phyloP scores from a whole-genome alignment of 2,329 filamentous ascomycete species.

The Cladophialophora yegresii region DNA sequence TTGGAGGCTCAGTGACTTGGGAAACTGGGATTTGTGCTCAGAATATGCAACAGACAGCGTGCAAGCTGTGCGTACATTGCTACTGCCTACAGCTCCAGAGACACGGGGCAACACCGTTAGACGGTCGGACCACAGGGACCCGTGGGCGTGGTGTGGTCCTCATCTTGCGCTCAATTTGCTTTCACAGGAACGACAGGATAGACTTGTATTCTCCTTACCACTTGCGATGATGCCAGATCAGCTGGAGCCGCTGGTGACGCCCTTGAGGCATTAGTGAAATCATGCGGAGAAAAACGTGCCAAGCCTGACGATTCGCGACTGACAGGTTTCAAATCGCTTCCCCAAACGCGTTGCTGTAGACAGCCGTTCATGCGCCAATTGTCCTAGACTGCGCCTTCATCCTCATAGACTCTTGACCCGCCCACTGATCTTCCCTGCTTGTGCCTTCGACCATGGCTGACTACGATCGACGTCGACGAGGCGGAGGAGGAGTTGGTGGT shows the following conservation, averaged over 20 bases:
- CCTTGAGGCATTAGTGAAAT: neutral
- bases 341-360: conserved; percentile 13
- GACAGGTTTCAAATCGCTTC: conserved; percentile 15
- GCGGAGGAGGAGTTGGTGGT: conserved; percentile 30
- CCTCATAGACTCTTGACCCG: neutral
- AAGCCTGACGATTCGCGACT: conserved; percentile 6
- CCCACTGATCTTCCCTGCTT: neutral
- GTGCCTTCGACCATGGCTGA: conserved; percentile 51
- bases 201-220: neutral
- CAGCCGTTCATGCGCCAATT: neutral
- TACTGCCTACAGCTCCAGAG: conserved; percentile 23
- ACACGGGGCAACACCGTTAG: conserved; percentile 19
- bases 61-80: conserved; percentile 28
- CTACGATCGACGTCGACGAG: conserved; percentile 53
- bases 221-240: neutral
- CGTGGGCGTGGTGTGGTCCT: conserved; percentile 17
- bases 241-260: neutral
- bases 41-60: conserved; percentile 31
- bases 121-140: conserved; percentile 27
- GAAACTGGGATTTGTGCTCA: conserved; percentile 26
- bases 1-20: conserved; percentile 20
- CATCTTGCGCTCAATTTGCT: conserved; percentile 11
- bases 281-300: conserved; percentile 2
- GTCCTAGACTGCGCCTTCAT: neutral
- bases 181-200: conserved; percentile 10